Evolutionary conservation across 2,329 filamentous ascomycete species (phyloP), one percentile per base, ranked within the genome.

Genomic region (Talaromyces rugulosus): DNA sequence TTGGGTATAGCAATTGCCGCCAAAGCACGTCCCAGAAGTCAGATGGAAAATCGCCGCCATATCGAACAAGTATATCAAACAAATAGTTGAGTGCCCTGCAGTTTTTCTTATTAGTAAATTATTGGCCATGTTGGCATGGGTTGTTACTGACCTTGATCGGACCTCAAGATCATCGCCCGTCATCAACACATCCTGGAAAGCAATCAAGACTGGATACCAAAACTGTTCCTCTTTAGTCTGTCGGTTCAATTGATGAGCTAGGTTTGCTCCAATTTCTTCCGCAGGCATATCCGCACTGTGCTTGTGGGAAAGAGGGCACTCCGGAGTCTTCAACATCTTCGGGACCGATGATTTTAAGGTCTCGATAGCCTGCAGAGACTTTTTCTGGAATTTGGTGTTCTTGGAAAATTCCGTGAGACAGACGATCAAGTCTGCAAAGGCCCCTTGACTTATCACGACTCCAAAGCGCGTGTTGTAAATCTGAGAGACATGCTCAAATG

Each of bases 11-110:
- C 63, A 99, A 86, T 74, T 99, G 95, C 56, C 94, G 87, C 93
- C 95, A 99, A 0, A 99, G 84, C 18, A 95, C 96, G 74, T 99
- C 95, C 95, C 95, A 99, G 74, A 99, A 99, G 59, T 96, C 92
- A 1, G 88, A 82, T 3, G 94, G 92, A 70, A 97, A 99, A 67
- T 92, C 90, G 18, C 91, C 90, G 40, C 96, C 95, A 68, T 98
- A 95, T 65, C 87, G 87, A 62, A 96, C 88, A 6, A 99, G 82
- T 0, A 92, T 92, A 63, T 98, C 94, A 70, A 99, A 99, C 64
- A 99, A 92, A 76, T 98, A 99, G 68, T 93, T 96, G 47, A 99
- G 82, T 2, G 96, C 95, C 68, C 85, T 77, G 58, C 11, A 7
- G 23, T 23, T 18, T 28, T 57, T 34, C 23, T 44, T 34, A 57